Percentiles rank a stretch among this genome's conserved stretches.
These are phyloP conservation scores for Antitrichia curtipendula DNA, from an alignment of 225 moss, liverwort and hornwort species.

Conservation along the genomic window DNA sequence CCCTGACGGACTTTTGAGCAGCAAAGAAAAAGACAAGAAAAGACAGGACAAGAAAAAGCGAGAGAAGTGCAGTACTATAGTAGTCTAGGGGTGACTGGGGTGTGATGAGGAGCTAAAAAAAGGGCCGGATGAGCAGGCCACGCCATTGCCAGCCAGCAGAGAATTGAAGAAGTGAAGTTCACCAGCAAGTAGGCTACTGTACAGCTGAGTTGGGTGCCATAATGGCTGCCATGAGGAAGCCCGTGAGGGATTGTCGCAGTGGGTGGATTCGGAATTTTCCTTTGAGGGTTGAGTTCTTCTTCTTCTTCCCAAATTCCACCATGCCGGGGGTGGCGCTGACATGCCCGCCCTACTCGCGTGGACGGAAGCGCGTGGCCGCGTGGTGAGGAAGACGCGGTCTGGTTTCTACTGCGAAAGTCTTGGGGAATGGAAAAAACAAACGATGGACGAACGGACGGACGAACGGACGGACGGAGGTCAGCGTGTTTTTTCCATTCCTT, in stretches of 20 bases:
- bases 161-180: not conserved
- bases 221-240: not conserved
- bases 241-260: not conserved
- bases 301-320: not conserved
- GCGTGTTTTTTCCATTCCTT: not conserved
- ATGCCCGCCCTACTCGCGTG: not conserved
- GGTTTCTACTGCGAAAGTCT: not conserved
- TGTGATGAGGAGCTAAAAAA: not conserved
- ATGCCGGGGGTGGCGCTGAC: not conserved
- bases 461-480: not conserved
- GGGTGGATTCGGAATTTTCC: not conserved
- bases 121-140: not conserved
- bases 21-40: not conserved
- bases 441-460: too few species aligned
- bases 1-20: not conserved
- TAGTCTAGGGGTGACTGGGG: not conserved
- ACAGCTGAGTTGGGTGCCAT: not conserved
- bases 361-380: not conserved
- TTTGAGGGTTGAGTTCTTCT: not conserved
- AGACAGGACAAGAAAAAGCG: not conserved
- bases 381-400: too few species aligned
- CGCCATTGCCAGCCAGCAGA: not conserved
- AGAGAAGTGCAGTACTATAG: not conserved
- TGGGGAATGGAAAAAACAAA: not conserved
- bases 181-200: not conserved